Evolutionary conservation across 228 moss, liverwort and hornwort species (phyloP).

Genomic region (Sphagnum magellanicum): DNA sequence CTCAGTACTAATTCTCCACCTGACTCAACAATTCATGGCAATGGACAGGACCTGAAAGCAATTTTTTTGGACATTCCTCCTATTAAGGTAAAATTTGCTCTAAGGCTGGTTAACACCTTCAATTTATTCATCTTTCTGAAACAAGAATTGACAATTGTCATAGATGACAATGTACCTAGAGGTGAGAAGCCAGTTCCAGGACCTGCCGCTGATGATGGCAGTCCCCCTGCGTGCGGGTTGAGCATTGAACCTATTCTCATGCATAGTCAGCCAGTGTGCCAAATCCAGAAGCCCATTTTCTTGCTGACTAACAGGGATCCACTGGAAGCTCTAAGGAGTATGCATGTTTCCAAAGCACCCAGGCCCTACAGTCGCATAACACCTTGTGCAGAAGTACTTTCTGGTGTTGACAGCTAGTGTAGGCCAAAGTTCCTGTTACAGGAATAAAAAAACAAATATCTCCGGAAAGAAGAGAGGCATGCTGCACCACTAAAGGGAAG

Average conservation of each 20-base stretch:
- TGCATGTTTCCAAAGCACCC: conserved; percentile 41
- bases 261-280: conserved; percentile 76
- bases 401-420: conserved; percentile 36
- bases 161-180: conserved; percentile 34
- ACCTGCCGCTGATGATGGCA: conserved; percentile 69
- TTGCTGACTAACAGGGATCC: conserved; percentile 60
- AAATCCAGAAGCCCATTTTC: conserved; percentile 64
- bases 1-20: too few species aligned
- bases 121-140: too few species aligned
- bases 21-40: too few species aligned
- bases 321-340: conserved; percentile 51
- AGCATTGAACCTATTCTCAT: conserved; percentile 88
- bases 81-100: too few species aligned
- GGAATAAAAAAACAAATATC: conserved; percentile 54
- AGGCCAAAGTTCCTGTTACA: conserved; percentile 44
- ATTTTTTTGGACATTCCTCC: too few species aligned
- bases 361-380: conserved; percentile 30
- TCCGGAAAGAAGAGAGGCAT: conserved; percentile 39
- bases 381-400: conserved; percentile 38
- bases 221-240: conserved; percentile 76
- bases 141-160: too few species aligned
- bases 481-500: conserved; percentile 56
- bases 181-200: conserved; percentile 68
- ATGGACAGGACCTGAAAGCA: too few species aligned
- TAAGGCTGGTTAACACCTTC: too few species aligned